Conservation (phyloP, 2,329 filamentous ascomycete species). For the Monilinia laxa region DNA sequence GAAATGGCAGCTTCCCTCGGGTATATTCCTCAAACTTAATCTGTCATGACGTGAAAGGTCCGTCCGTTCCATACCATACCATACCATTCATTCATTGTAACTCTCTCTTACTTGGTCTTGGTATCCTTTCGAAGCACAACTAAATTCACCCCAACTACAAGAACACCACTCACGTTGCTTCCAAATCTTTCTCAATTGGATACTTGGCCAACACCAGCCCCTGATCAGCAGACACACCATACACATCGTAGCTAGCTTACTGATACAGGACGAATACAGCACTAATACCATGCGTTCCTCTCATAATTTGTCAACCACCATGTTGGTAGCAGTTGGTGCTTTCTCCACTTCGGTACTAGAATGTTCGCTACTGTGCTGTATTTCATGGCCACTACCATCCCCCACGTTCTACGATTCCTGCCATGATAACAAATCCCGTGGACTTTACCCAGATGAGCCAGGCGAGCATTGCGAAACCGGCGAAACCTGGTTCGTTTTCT, state of each 20-base stretch:
- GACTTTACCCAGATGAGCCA: constrained; percentile 16
- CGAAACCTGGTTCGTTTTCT: constrained; percentile 3
- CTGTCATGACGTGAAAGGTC: not conserved
- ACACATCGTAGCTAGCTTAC: not conserved
- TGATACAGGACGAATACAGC: not conserved
- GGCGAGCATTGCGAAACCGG: constrained; percentile 5
- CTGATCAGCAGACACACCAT: not conserved
- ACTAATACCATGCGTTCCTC: not conserved
- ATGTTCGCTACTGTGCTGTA: not conserved
- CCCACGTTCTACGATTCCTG: constrained; percentile 18
- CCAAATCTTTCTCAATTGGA: not conserved
- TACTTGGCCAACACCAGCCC: not conserved
- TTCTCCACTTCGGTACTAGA: not conserved
- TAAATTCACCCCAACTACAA: not conserved
- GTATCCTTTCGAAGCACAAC: not conserved
- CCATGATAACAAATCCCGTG: constrained; percentile 9
- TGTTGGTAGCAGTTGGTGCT: not conserved
- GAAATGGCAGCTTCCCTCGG: constrained; percentile 11
- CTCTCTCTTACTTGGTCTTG: not conserved
- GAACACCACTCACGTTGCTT: constrained; percentile 9
- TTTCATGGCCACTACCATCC: constrained; percentile 18
- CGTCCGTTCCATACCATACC: constrained; percentile 5
- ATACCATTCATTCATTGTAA: not conserved
- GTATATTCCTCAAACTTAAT: not conserved
- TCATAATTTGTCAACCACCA: not conserved